Evolutionary conservation across 352 stramenopile genomes (phyloP), one percentile per base, ranked within the genome.

Genomic region (Pythium brassicae): DNA sequence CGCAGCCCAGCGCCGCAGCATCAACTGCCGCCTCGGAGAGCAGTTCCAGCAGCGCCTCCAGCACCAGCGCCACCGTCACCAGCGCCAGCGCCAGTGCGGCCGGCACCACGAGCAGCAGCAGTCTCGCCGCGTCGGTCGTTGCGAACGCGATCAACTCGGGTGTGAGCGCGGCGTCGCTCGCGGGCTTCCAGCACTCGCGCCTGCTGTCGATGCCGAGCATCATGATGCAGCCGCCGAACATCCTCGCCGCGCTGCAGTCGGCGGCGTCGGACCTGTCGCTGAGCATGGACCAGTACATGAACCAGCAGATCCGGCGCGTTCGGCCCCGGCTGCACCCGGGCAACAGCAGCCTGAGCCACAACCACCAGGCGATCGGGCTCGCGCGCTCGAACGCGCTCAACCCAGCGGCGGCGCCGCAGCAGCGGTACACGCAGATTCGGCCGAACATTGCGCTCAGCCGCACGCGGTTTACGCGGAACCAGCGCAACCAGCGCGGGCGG

Each of bases 381-480:
- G 59, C 60, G 6, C 46, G 71, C 9, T 59, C 65, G 4, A 70
- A 52, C 47, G 55, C 62, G 3, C 39, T 64, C n/a, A 65, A 63
- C 25, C 54, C 62, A 6, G 53, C 25, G 25, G 49, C 46, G 9
- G 22, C 64, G 15, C 62, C 63, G 4, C 72, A 83, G 54, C 81
- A 91, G 40, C 71, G 76, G 25, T 89, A 88, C 71, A 86, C 84
- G 14, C 84, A 90, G 53, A 92, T 94, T 50, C 82, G 84, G 34
- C 84, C 84, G 22, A 92, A 92, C 63, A 94, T 94, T 39, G 84
- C 84, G 42, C 68, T 90, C 29, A 92, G 82, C 65, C 75, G 83
- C 50, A 92, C 78, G 39, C 69, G 82, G 15, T 87, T 89, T 39
- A 90, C 84, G 44, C 67, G 78, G 25, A 87, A 82, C 43, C 84